Percentiles rank a stretch among this genome's conserved stretches.
Evolutionary conservation across 2,329 filamentous ascomycete species (phyloP).

Genomic region (Sporothrix inflata): DNA sequence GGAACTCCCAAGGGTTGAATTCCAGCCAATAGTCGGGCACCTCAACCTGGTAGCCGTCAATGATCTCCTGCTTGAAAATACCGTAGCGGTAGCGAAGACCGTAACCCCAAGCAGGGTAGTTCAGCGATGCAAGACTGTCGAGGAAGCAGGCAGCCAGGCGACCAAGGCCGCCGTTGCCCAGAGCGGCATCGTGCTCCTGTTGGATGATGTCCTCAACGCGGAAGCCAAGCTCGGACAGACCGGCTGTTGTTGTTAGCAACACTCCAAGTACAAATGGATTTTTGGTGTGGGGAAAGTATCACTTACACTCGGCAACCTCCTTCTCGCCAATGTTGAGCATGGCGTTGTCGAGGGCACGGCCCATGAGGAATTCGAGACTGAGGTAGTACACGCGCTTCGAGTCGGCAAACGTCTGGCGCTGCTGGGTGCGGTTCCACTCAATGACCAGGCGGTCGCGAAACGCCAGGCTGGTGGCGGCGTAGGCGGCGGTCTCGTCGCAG

Average conservation of each 20-base stretch:
- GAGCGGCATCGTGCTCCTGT: constrained; percentile 93
- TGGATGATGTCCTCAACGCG: constrained; percentile 93
- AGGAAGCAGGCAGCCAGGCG: constrained; percentile 95
- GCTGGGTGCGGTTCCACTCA: constrained; percentile 98
- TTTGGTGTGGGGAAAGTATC: neutral
- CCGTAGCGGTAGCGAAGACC: constrained; percentile 93
- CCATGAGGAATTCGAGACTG: constrained; percentile 97
- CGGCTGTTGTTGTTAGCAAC: constrained; percentile 58
- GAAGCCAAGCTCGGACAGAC: constrained; percentile 88
- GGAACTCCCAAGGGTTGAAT: constrained; percentile 99
- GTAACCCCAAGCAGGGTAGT: constrained; percentile 97
- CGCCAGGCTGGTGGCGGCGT: constrained; percentile 86
- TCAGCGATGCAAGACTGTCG: constrained; percentile 90
- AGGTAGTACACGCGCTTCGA: constrained; percentile 96
- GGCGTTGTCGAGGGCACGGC: constrained; percentile 92
- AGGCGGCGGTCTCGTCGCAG: constrained; percentile 93
- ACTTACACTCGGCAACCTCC: constrained; percentile 73
- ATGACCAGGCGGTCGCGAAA: constrained; percentile 91
- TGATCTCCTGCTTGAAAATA: constrained; percentile 99
- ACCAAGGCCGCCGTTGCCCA: constrained; percentile 94
- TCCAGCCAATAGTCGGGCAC: constrained; percentile 99
- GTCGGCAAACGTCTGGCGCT: constrained; percentile 88
- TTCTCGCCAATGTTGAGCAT: constrained; percentile 96
- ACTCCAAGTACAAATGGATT: neutral
- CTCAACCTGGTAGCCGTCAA: constrained; percentile 97